Evolutionary conservation across 192 early-diverging fungal genomes (phyloP).

Genomic region (Entomortierella beljakovae): DNA sequence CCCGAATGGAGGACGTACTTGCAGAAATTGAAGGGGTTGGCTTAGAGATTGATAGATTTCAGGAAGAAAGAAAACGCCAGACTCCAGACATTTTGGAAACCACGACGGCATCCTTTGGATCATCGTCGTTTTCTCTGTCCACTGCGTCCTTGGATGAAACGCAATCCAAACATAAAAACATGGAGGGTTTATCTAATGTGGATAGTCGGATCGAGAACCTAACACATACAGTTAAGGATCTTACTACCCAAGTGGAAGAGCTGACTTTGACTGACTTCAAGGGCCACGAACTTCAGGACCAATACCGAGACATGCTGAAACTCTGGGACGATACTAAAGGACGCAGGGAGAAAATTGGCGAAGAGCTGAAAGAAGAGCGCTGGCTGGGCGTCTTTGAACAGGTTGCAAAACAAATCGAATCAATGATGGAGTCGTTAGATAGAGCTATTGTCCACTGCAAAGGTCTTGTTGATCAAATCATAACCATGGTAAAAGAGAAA

Average conservation of each 20-base stretch:
- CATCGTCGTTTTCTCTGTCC: slow-evolving; percentile 7
- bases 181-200: slow-evolving; percentile 44
- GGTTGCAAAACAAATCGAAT: slow-evolving; percentile 62
- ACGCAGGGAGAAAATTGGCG: slow-evolving; percentile 57
- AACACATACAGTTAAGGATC: slow-evolving; percentile 46
- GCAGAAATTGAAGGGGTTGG: slow-evolving; percentile 31
- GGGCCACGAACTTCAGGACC: slow-evolving; percentile 17
- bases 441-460: slow-evolving; percentile 63
- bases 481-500: slow-evolving; percentile 36
- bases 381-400: slow-evolving; percentile 67
- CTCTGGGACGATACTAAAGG: slow-evolving; percentile 59
- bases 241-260: slow-evolving; percentile 20
- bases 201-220: slow-evolving; percentile 61
- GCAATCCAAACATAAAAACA: slow-evolving; percentile 9
- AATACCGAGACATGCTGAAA: slow-evolving; percentile 30
- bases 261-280: neutral
- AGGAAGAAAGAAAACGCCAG: slow-evolving; percentile 11
- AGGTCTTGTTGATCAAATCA: slow-evolving; percentile 51
- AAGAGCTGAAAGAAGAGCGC: slow-evolving; percentile 66
- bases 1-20: slow-evolving; percentile 23
- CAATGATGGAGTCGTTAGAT: slow-evolving; percentile 67
- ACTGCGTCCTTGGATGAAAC: neutral
- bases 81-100: neutral
- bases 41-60: slow-evolving; percentile 13
- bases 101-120: neutral